Evolutionary conservation across 2,329 filamentous ascomycete species (phyloP).

Genomic region (Trichophaea hybrida): DNA sequence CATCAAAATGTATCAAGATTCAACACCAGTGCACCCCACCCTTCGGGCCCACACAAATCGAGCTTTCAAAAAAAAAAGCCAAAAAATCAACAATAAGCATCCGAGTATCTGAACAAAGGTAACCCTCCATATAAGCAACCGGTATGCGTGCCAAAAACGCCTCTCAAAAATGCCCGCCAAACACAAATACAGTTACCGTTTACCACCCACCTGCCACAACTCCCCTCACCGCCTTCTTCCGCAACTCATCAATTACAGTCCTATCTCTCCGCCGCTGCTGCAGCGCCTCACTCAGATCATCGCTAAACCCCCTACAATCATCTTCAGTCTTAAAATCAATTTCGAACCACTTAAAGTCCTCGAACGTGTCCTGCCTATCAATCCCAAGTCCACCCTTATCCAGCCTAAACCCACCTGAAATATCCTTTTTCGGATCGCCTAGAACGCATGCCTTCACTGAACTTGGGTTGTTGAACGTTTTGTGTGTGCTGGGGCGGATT

Average conservation of each 20-base stretch:
- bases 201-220: neutral
- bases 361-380: constrained; percentile 13
- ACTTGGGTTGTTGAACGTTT: constrained; percentile 7
- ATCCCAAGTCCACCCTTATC: constrained; percentile 14
- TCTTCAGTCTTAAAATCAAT: constrained; percentile 12
- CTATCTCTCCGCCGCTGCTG: constrained; percentile 15
- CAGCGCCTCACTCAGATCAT: constrained; percentile 7
- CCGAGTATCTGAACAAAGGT: too few species aligned
- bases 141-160: too few species aligned
- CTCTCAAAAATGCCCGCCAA: too few species aligned
- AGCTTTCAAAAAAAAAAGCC: too few species aligned
- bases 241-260: constrained; percentile 8
- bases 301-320: constrained; percentile 2
- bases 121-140: too few species aligned
- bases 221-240: constrained; percentile 8
- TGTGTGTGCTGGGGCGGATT: constrained; percentile 12
- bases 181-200: too few species aligned
- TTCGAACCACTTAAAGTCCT: constrained; percentile 20
- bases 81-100: too few species aligned
- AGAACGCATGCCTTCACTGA: constrained; percentile 15
- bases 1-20: too few species aligned
- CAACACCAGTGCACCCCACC: too few species aligned
- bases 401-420: constrained; percentile 16
- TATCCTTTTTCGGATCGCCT: constrained; percentile 7
- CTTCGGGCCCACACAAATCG: too few species aligned